Evolutionary conservation across 2,329 filamentous ascomycete species (phyloP), one percentile per base, ranked within the genome.

Genomic region (Bisporella sp.): DNA sequence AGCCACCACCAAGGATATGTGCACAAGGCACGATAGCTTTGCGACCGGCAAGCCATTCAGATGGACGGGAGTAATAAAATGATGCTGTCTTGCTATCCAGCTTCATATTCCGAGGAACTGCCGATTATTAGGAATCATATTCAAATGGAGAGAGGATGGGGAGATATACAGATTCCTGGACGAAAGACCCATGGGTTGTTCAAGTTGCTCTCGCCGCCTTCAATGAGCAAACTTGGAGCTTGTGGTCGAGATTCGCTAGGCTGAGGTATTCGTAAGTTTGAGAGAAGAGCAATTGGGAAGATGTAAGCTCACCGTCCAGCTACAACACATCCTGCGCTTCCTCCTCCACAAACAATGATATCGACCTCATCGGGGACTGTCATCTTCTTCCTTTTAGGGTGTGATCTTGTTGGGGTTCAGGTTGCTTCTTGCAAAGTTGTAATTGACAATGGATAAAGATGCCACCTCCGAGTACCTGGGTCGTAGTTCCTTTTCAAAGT

Each of bases 41-140:
- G 57, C 78, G 77, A 58, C 79, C 79, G 57, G 77, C 78, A 30
- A 91, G 79, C 73, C 79, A 85, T 67, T 45, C 29, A 72, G 58
- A 50, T 51, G 58, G 48, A 30, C 59, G 50, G 6, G 85, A 89
- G 67, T 90, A 81, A 64, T 91, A 92, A 68, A 91, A 91, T 0
- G 85, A 85, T 33, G 87, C 57, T 43, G 59, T 63, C 42, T 62
- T 61, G 51, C 84, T 89, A 74, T 64, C 62, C 45, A 64, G 49
- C 48, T 63, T 64, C 62, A 64, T 64, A 33, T 64, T 64, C 43
- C 54, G 57, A 5, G 62, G 62, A 47, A 59, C 59, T 62, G n/a
- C 0, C 21, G n/a, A 8, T 3, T 12, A 33, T 62, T 41, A 59
- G 51, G 5, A 31, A 68, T 0, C 68, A 73, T 72, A 21, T 21